Evolutionary conservation across 2,329 filamentous ascomycete genomes (phyloP).

Genomic region (Anthostomella pinea): DNA sequence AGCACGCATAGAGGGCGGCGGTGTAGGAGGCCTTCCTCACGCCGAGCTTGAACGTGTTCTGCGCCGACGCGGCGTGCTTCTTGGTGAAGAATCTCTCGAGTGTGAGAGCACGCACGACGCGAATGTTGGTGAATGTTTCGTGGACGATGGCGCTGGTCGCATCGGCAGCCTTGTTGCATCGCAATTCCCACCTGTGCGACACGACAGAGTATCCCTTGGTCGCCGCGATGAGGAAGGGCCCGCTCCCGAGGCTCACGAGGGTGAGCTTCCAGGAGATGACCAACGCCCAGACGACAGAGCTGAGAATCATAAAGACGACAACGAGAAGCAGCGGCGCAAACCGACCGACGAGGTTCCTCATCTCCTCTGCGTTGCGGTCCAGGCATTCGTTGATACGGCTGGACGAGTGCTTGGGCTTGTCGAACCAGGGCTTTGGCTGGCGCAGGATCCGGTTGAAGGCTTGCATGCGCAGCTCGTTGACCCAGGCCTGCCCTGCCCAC

Average conservation of each 20-base stretch:
- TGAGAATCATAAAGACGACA: constrained; percentile 62
- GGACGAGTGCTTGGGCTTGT: constrained; percentile 62
- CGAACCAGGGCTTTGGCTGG: constrained; percentile 79
- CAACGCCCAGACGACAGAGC: constrained; percentile 74
- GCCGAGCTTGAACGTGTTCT: constrained; percentile 57
- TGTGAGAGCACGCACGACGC: constrained; percentile 71
- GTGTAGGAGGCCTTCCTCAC: constrained; percentile 63
- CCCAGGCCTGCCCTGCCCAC: constrained; percentile 70
- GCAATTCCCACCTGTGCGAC: constrained; percentile 69
- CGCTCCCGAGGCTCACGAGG: constrained; percentile 67
- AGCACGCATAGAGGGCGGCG: constrained; percentile 73
- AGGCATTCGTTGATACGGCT: constrained; percentile 66
- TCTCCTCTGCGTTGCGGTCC: constrained; percentile 82
- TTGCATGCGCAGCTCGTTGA: constrained; percentile 65
- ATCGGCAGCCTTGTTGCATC: constrained; percentile 62
- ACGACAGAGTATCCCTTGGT: constrained; percentile 64
- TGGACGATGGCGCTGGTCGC: constrained; percentile 60
- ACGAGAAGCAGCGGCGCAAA: constrained; percentile 71
- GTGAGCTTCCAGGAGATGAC: constrained; percentile 76
- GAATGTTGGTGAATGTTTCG: constrained; percentile 76
- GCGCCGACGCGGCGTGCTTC: constrained; percentile 57
- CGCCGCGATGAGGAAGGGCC: constrained; percentile 64
- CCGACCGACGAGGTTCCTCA: constrained; percentile 75
- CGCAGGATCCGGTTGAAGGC: constrained; percentile 68
- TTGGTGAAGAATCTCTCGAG: constrained; percentile 68